Evolutionary conservation across 139 green algal species (phyloP), one percentile per base, ranked within the genome.

Genomic region (Chlamydomonas asymmetrica): DNA sequence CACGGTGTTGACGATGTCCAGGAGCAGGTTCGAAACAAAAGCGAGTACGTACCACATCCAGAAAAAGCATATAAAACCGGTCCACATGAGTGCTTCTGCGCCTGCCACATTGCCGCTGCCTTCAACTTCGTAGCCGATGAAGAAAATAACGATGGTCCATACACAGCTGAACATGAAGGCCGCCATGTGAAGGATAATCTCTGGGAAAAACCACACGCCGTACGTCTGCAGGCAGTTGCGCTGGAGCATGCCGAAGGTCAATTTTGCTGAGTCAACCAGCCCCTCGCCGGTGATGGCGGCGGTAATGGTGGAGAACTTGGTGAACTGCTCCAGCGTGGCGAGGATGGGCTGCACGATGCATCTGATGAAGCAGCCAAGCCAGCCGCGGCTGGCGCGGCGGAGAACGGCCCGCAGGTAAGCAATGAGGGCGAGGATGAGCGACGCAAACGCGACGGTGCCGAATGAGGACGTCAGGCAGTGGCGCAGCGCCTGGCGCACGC

Each of bases 401-500:
- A n/a, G n/a, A n/a, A n/a, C n/a, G n/a, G n/a, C n/a, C n/a, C 67
- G 48, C 18, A 75, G 23, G 27, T 65, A 49, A 7, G 41, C 45
- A 31, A 75, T 75, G 16, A 75, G 9, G 8, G 45, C 35, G 6
- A 75, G 48, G 50, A 75, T 63, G 29, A 75, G n/a, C 48, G 20
- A 22, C 31, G 23, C 45, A 34, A 75, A 75, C n/a, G 25, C 35
- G 34, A 75, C 20, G 10, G 67, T 65, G 43, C 83, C 80, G 16
- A 74, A 82, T n/a, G 84, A 83, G 31, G 81, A 89, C 45, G 37
- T 80, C 18, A 80, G 54, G 7, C 32, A 84, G 22, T 86, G 45
- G 63, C 39, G 74, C 40, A 63, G 4, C 84, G 65, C 82, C 90
- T 54, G 83, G 83, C n/a, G n/a, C n/a, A n/a, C n/a, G n/a, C n/a